Evolutionary conservation across 345 rosid species (phyloP).

Genomic region (Rhizophora mangle): DNA sequence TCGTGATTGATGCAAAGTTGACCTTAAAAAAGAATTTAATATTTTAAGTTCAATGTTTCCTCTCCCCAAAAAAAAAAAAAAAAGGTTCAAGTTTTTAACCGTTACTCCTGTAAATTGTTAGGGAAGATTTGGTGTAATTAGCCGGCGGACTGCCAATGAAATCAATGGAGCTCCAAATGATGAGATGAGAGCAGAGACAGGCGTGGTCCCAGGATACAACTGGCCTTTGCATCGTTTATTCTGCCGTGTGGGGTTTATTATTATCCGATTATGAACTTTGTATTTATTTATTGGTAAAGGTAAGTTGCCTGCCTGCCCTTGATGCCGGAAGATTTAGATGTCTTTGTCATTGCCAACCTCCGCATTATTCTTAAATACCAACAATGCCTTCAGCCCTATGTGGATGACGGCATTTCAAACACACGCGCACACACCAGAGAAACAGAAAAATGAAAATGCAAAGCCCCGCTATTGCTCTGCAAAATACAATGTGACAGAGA

Average conservation of each 20-base stretch:
- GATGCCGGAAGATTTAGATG: not conserved
- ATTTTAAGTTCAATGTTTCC: no score
- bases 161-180: not conserved
- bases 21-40: no score
- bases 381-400: not conserved
- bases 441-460: not conserved
- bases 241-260: not conserved
- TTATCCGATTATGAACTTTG: not conserved
- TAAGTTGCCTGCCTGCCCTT: not conserved
- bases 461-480: no score
- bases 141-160: not conserved
- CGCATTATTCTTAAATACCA: not conserved
- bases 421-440: not conserved
- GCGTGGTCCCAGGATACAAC: not conserved
- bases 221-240: not conserved
- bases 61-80: no score
- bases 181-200: not conserved
- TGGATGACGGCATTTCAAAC: not conserved
- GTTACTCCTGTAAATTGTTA: no score
- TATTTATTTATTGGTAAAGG: not conserved
- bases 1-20: no score
- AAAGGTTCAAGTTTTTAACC: no score
- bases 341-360: not conserved
- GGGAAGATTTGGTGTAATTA: no score
- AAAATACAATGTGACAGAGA: no score